phyloP scores from a whole-genome alignment of 1,284 basidiomycete genomes.

The Meripilus lineatus region DNA sequence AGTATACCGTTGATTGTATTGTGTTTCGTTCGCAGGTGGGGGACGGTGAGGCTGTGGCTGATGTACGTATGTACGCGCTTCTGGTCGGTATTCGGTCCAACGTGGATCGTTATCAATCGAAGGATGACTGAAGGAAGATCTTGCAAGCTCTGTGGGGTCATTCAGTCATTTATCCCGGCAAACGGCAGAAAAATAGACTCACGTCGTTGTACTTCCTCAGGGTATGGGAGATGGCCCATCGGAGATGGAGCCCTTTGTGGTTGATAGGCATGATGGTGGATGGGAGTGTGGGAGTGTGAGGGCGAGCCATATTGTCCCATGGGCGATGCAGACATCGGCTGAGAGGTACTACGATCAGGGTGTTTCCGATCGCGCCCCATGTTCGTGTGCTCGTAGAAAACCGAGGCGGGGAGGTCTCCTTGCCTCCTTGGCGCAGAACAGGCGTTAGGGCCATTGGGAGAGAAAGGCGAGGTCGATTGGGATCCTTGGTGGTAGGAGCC shows the following conservation, averaged over 20 bases:
- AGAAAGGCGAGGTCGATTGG: neutral
- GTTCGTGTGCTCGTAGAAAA: too few species aligned
- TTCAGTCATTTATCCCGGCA: too few species aligned
- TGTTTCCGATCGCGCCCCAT: neutral
- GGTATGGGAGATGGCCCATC: conserved; percentile 8
- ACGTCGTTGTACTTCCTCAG: conserved; percentile 6
- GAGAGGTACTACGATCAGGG: too few species aligned
- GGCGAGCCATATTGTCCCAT: neutral
- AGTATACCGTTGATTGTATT: neutral
- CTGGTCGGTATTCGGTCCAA: too few species aligned
- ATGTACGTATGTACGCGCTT: neutral
- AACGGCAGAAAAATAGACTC: too few species aligned
- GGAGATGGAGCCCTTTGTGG: conserved; percentile 3
- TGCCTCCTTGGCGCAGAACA: neutral
- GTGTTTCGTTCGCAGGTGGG: neutral
- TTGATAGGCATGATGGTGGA: neutral
- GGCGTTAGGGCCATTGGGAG: neutral
- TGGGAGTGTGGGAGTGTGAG: neutral
- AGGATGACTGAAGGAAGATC: too few species aligned
- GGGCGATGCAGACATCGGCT: too few species aligned
- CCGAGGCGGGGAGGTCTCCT: too few species aligned
- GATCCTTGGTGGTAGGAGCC: neutral
- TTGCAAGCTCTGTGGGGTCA: too few species aligned
- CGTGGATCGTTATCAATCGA: too few species aligned
- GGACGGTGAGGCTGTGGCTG: neutral